These are phyloP conservation scores for Phytophthora cactorum DNA, from an alignment of 352 stramenopile species.

Conservation along the genomic window DNA sequence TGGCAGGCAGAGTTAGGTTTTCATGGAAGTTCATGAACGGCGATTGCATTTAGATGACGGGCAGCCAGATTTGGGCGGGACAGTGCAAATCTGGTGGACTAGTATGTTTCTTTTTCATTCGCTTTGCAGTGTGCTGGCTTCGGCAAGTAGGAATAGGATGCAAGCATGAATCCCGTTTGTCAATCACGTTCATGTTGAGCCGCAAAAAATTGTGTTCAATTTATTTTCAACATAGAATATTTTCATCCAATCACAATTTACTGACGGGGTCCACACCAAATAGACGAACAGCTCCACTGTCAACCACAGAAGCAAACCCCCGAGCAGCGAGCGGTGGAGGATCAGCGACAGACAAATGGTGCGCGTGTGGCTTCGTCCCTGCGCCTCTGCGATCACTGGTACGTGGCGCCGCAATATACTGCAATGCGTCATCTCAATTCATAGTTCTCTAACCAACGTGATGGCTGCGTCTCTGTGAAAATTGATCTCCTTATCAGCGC, in stretches of 20 bases:
- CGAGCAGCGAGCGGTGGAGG: constrained; percentile 31
- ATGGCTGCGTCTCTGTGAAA: neutral
- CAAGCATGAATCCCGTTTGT: constrained; percentile 4
- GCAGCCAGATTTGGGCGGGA: neutral
- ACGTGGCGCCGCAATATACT: constrained; percentile 15
- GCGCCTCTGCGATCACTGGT: constrained; percentile 51
- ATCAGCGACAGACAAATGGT: constrained; percentile 53
- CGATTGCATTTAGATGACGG: constrained; percentile 47
- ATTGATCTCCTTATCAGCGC: constrained; percentile 14
- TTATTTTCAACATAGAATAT: neutral
- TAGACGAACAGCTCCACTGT: constrained; percentile 17
- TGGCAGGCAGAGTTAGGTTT: constrained; percentile 34
- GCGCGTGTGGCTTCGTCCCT: constrained; percentile 73
- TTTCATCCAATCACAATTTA: constrained; percentile 19
- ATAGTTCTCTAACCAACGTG: neutral
- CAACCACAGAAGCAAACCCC: constrained; percentile 34
- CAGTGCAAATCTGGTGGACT: constrained; percentile 25
- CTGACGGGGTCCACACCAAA: constrained; percentile 13
- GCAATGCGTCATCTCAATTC: neutral
- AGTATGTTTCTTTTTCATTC: constrained; percentile 17
- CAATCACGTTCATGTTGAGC: constrained; percentile 1
- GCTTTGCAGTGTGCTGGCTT: constrained; percentile 7
- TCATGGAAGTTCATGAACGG: constrained; percentile 38
- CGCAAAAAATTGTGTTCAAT: neutral
- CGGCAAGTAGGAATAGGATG: neutral